A percentile compares a stretch with the other conserved stretches of the same genome.
These are phyloP conservation scores for Akanthomyces dipterigenus DNA, from an alignment of 2,329 filamentous ascomycete genomes.

Conservation along the genomic window DNA sequence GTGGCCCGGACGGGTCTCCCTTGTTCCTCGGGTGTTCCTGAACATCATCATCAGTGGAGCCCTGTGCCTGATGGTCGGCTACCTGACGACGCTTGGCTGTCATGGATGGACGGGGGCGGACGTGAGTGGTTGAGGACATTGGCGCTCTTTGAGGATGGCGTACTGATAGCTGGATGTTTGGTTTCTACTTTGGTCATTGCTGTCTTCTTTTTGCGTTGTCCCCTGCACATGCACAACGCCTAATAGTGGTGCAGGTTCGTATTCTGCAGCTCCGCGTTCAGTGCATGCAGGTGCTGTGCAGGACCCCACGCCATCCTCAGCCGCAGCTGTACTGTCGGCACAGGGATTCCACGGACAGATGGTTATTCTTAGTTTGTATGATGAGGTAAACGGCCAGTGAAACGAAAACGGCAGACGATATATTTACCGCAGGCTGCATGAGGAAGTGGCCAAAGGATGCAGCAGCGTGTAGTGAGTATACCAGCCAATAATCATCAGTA, in stretches of 20 bases:
- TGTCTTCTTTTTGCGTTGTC: neutral
- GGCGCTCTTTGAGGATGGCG: neutral
- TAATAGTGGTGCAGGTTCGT: neutral
- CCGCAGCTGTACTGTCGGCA: neutral
- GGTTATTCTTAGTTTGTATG: neutral
- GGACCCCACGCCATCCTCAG: conserved; percentile 2
- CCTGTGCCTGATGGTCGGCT: neutral
- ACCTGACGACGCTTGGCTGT: neutral
- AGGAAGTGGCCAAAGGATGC: neutral
- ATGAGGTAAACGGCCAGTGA: neutral
- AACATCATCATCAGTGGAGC: neutral
- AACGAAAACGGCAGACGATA: neutral
- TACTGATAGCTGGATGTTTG: neutral
- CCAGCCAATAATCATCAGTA: no score
- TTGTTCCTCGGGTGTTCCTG: neutral
- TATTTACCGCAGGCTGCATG: neutral
- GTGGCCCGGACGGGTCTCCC: neutral
- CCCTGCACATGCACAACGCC: neutral
- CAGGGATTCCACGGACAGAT: neutral
- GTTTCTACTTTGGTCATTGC: neutral
- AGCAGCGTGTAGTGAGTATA: neutral
- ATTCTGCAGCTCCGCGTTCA: neutral
- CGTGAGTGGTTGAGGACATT: neutral
- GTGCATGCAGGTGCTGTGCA: neutral
- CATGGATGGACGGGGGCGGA: neutral